A percentile compares a stretch with the other conserved stretches of the same genome.
These are phyloP conservation scores for Hemileccinum rubropunctum DNA, from an alignment of 768 basidiomycete genomes.

Conservation along the genomic window DNA sequence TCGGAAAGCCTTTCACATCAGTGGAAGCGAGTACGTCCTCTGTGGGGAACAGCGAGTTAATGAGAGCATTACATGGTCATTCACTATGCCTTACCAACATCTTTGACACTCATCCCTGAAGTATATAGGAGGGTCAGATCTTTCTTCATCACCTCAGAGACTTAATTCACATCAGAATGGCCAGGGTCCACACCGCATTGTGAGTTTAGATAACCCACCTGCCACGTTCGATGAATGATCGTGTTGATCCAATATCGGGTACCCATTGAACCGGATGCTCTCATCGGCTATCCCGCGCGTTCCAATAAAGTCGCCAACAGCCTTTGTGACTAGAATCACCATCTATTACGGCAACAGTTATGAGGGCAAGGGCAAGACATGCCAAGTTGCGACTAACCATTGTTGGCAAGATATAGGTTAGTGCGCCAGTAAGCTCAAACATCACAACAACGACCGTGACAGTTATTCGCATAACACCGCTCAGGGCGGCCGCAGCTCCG, in stretches of 20 bases:
- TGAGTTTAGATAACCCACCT: slow-evolving; percentile 47
- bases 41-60: slow-evolving; percentile 28
- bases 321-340: slow-evolving; percentile 93
- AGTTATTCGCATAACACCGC: slow-evolving; percentile 95
- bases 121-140: slow-evolving; percentile 73
- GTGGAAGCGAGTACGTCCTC: slow-evolving; percentile 71
- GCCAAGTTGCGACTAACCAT: slow-evolving; percentile 61
- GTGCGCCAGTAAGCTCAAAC: slow-evolving; percentile 96
- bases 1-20: slow-evolving; percentile 87
- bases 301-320: slow-evolving; percentile 92
- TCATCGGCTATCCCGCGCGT: slow-evolving; percentile 95
- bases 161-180: slow-evolving; percentile 37
- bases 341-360: slow-evolving; percentile 55
- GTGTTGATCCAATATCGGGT: slow-evolving; percentile 94
- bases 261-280: slow-evolving; percentile 96
- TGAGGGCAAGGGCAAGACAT: slow-evolving; percentile 4
- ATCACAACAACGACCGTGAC: slow-evolving; percentile 99
- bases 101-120: slow-evolving; percentile 69
- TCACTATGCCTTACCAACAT: slow-evolving; percentile 62
- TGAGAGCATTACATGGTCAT: not conserved
- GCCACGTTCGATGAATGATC: slow-evolving; percentile 90
- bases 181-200: slow-evolving; percentile 3
- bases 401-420: slow-evolving; percentile 95
- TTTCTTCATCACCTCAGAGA: slow-evolving; percentile 86
- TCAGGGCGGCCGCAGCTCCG: slow-evolving; percentile 93